Evolutionary conservation across 768 basidiomycete species (phyloP).

Genomic region (Cystoderma amianthinum): DNA sequence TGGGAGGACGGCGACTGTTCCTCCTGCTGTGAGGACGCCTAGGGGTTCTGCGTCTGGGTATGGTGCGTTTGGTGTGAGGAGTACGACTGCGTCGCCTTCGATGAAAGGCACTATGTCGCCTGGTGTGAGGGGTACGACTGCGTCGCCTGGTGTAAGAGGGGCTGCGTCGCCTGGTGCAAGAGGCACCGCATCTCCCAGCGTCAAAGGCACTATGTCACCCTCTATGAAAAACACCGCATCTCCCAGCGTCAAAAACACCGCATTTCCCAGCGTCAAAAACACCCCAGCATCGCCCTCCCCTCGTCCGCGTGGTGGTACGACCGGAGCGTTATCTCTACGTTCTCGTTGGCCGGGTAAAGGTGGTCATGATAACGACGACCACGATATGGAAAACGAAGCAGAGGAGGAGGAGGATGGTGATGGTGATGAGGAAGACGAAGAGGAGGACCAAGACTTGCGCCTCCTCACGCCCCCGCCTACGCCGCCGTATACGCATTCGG

Average conservation of each 20-base stretch:
- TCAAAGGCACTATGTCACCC: background rate
- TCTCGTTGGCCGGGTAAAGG: too few relatives aligned
- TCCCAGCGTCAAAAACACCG: background rate
- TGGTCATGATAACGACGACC: background rate
- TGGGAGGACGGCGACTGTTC: too few relatives aligned
- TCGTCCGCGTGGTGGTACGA: background rate
- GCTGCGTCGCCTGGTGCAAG: too few relatives aligned
- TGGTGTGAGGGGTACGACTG: too few relatives aligned
- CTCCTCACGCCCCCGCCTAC: conserved; percentile 18
- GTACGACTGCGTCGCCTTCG: too few relatives aligned
- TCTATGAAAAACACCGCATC: background rate
- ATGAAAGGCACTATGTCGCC: too few relatives aligned
- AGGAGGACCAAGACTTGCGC: conserved; percentile 11
- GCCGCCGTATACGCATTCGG: conserved; percentile 8
- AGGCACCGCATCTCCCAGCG: too few relatives aligned
- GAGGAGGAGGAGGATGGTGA: conserved; percentile 8
- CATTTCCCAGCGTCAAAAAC: background rate
- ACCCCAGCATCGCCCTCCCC: background rate
- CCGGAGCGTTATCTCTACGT: background rate
- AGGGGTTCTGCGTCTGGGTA: too few relatives aligned
- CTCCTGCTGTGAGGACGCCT: too few relatives aligned
- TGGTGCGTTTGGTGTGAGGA: too few relatives aligned
- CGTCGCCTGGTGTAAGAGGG: too few relatives aligned
- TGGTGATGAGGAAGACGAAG: conserved; percentile 11
- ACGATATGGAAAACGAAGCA: background rate